Conservation (phyloP, 1,139 yeast species). For the Saccharomyces hybrid region DNA sequence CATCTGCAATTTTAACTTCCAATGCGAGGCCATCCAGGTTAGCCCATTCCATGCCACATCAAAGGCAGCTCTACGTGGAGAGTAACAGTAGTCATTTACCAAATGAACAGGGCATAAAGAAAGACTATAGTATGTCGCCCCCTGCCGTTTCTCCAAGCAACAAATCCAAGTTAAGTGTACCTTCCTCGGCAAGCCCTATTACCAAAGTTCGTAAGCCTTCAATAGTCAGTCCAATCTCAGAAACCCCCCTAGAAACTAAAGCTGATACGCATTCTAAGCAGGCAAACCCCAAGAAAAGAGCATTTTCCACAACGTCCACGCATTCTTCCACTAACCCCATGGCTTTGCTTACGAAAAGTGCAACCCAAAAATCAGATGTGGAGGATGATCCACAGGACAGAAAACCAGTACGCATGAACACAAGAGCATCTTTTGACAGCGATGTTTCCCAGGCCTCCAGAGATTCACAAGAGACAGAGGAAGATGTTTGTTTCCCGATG, state of each 20-base stretch:
- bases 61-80: conserved; percentile 2
- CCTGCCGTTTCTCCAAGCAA: background rate
- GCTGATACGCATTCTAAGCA: conserved; percentile 1
- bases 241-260: background rate
- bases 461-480: conserved; percentile 81
- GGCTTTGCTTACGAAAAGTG: conserved; percentile 9
- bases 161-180: background rate
- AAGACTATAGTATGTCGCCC: background rate
- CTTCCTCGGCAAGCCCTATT: background rate
- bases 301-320: conserved; percentile 6
- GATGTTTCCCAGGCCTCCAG: conserved; percentile 70
- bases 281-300: conserved; percentile 9
- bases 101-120: conserved; percentile 5
- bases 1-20: conserved; percentile 5
- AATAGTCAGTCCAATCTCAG: background rate
- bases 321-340: conserved; percentile 1
- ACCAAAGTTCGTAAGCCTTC: background rate
- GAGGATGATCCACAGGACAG: conserved; percentile 10
- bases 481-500: conserved; percentile 97
- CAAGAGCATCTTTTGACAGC: conserved; percentile 41
- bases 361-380: conserved; percentile 7
- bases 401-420: conserved; percentile 7
- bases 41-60: conserved; percentile 18
- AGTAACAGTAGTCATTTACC: background rate
- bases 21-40: conserved; percentile 20